Conservation (phyloP, 2,329 filamentous ascomycete genomes). For the Samsoniella hepiali region DNA sequence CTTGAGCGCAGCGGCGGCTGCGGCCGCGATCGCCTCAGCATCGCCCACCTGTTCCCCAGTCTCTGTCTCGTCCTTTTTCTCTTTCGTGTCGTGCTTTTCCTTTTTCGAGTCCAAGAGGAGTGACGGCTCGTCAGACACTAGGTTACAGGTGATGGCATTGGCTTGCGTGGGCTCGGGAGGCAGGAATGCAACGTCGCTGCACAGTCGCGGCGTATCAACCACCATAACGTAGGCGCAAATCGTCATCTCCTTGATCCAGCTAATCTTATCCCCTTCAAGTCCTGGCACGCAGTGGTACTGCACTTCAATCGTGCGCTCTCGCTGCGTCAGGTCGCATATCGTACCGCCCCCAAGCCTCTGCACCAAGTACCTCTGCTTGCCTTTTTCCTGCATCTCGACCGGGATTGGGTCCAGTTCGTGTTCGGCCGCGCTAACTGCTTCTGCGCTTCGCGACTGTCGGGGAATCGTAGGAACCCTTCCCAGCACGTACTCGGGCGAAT, state of each 20-base stretch:
- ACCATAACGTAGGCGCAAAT: conserved; percentile 94
- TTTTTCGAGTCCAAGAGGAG: background rate
- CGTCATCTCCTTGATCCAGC: conserved; percentile 88
- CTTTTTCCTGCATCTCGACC: conserved; percentile 74
- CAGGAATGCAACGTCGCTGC: conserved; percentile 80
- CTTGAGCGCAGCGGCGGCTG: conserved; percentile 7
- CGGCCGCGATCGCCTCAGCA: conserved; percentile 1
- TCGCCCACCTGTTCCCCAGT: background rate
- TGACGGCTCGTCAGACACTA: conserved; percentile 51
- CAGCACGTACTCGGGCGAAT: conserved; percentile 72
- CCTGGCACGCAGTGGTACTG: conserved; percentile 77
- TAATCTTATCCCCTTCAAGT: conserved; percentile 69
- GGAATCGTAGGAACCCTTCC: conserved; percentile 50
- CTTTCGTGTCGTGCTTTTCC: conserved; percentile 39
- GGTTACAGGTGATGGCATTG: conserved; percentile 72
- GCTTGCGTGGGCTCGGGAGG: conserved; percentile 75
- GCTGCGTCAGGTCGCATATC: conserved; percentile 79
- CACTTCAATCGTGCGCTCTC: conserved; percentile 78
- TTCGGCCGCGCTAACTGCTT: conserved; percentile 25
- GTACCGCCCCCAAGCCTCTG: conserved; percentile 79
- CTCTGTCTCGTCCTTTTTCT: conserved; percentile 32
- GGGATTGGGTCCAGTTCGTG: conserved; percentile 33
- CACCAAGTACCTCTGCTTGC: conserved; percentile 80
- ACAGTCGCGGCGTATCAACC: conserved; percentile 83
- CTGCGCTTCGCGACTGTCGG: conserved; percentile 23